Base-by-base conservation (phyloP, 2,329 filamentous ascomycete species). In the Penicillium sp. region DNA sequence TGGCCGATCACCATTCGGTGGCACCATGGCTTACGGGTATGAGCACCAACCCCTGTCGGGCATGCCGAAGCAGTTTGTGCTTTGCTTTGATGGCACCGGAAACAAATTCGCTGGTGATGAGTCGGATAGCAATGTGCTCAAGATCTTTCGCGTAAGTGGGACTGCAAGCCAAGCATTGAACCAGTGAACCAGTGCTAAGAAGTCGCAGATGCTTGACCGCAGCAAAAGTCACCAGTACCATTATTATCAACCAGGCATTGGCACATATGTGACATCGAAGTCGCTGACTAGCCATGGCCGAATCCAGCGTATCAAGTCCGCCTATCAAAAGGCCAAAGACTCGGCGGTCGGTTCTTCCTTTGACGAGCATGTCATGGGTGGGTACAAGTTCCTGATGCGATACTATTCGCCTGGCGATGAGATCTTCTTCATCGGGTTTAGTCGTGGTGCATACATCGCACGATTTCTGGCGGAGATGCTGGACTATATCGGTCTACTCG, bases 401-500 rank as follows among this genome's bases (percentile, higher is more conserved):
- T 88, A 87, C 69, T 90, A 90, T 68, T 79, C 79, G 42, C 80
- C 82, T 0, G 78, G 78, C 11, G 77, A 80, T 57, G 75, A 80
- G 53, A 88, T 89, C 35, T 89, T 85, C 68, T 84, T 90, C 73
- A 89, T 90, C 57, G 88, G 88, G 0, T 91, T 90, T 73, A 88
- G 84, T 41, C 82, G 88, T 19, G 88, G 88, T 17, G 82, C 87
- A 1, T 90, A 90, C 65, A 88, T 88, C 41, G 88, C 88, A 0
- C 83, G 88, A 3, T 90, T 90, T 65, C 75, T 91, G 0, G 89
- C 90, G 0, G 89, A 94, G 67, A 93, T 93, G 90, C 80, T 94
- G 7, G 89, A 94, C 66, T 87, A 89, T 62, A 86, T 94, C 52
- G 90, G 91, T 1, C 78, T 95, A 0, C 78, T 95, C 14, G 88